phyloP scores from a whole-genome alignment of 371 early-diverging fungal species.

The Thermomucor indicae-seudaticae region DNA sequence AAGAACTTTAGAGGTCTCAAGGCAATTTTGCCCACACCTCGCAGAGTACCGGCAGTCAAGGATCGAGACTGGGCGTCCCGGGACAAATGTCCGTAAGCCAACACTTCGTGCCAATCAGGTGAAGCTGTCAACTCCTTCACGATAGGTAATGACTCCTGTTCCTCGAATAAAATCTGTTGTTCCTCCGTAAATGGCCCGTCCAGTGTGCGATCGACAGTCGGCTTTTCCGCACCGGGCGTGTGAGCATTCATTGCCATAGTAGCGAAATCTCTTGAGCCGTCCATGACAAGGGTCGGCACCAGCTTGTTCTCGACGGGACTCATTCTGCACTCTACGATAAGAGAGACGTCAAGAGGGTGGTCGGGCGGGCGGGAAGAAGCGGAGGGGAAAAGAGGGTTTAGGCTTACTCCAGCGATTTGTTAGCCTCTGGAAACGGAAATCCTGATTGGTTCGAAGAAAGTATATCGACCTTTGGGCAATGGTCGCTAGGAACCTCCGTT shows the following conservation, averaged over 20 bases:
- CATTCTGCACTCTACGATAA: too few relatives aligned
- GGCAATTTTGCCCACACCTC: constrained; percentile 44
- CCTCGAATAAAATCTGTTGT: constrained; percentile 10
- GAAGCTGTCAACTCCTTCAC: constrained; percentile 23
- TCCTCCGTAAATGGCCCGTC: constrained; percentile 1
- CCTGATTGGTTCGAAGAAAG: too few relatives aligned
- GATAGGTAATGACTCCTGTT: constrained; percentile 20
- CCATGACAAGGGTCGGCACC: too few relatives aligned
- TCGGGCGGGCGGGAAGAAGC: too few relatives aligned
- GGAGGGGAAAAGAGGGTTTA: too few relatives aligned
- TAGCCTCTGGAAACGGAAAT: too few relatives aligned
- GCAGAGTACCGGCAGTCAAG: constrained; percentile 51
- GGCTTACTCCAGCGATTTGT: too few relatives aligned
- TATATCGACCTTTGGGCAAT: too few relatives aligned
- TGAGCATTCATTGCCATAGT: constrained; percentile 3
- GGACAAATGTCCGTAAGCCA: constrained; percentile 36
- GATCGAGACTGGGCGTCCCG: constrained; percentile 34
- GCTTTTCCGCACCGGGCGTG: constrained; percentile 5
- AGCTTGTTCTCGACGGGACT: too few relatives aligned
- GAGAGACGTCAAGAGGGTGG: too few relatives aligned
- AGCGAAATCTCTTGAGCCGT: background rate
- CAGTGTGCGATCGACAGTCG: background rate
- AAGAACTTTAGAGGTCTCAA: constrained; percentile 40
- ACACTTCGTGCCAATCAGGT: constrained; percentile 33
- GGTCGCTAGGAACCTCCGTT: too few relatives aligned